These are phyloP conservation scores for Orbilia brochopaga DNA, from an alignment of 2,329 filamentous ascomycete species.

Conservation along the genomic window DNA sequence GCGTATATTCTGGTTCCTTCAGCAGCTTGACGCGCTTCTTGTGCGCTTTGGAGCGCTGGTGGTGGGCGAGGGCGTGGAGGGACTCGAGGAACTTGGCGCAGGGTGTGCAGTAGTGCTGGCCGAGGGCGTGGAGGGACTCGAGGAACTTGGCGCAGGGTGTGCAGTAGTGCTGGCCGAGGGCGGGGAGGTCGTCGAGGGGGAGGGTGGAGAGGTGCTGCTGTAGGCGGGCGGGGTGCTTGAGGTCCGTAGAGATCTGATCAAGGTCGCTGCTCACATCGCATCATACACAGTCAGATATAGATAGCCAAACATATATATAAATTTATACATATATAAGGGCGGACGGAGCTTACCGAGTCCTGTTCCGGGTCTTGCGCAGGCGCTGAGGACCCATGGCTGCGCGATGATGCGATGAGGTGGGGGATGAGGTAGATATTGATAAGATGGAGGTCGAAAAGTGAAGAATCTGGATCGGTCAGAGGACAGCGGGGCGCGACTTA, in stretches of 20 bases:
- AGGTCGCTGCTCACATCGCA: slow-evolving; percentile 71
- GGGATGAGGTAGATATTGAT: background rate
- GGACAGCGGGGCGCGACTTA: slow-evolving; percentile 30
- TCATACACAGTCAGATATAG: background rate
- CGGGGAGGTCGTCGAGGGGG: slow-evolving; percentile 83
- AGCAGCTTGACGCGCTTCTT: slow-evolving; percentile 78
- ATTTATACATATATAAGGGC: background rate
- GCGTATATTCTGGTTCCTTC: slow-evolving; percentile 81
- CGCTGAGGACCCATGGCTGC: slow-evolving; percentile 45
- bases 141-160: slow-evolving; percentile 96
- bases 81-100: slow-evolving; percentile 97
- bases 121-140: slow-evolving; percentile 80
- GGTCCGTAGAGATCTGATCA: slow-evolving; percentile 87
- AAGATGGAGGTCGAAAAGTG: background rate
- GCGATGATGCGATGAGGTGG: background rate
- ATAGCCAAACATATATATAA: background rate
- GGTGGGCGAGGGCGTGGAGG: slow-evolving; percentile 74
- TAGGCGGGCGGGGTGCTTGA: slow-evolving; percentile 79
- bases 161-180: slow-evolving; percentile 84
- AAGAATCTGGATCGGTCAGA: slow-evolving; percentile 25
- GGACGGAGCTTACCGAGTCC: slow-evolving; percentile 65
- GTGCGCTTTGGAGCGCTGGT: slow-evolving; percentile 88
- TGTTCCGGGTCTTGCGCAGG: slow-evolving; percentile 69
- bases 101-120: slow-evolving; percentile 84
- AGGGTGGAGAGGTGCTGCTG: slow-evolving; percentile 78